Percentiles rank a stretch among this genome's conserved stretches.
Conservation (phyloP, 2,329 filamentous ascomycete species). For the Arthrobotrys musiformis region DNA sequence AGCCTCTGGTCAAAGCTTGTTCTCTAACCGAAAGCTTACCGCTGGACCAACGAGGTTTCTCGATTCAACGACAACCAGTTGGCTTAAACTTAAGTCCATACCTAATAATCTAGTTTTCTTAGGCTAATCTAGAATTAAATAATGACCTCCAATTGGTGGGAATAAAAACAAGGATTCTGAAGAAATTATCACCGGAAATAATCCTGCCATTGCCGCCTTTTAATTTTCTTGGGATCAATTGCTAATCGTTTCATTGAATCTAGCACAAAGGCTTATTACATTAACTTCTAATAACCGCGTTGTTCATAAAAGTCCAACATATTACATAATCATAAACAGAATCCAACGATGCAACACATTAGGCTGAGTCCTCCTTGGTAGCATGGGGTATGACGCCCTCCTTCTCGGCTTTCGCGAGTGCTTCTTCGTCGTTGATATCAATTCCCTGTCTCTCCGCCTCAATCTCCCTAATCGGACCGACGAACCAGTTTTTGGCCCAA, state of each 20-base stretch:
- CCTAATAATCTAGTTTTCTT: no score
- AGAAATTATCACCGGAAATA: no score
- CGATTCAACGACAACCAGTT: no score
- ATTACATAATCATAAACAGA: not conserved
- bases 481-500: constrained; percentile 69
- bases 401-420: constrained; percentile 62
- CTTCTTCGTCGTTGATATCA: constrained; percentile 65
- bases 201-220: no score
- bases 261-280: no score
- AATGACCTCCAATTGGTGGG: no score
- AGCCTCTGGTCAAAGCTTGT: not conserved
- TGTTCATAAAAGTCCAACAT: not conserved
- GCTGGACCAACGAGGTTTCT: not conserved
- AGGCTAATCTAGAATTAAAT: no score
- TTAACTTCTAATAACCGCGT: not conserved
- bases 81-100: no score
- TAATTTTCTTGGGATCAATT: not conserved
- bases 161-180: no score
- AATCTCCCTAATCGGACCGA: constrained; percentile 69
- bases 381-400: constrained; percentile 57
- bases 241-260: no score
- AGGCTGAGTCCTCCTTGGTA: constrained; percentile 4
- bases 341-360: not conserved
- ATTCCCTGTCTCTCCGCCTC: constrained; percentile 67
- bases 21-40: not conserved